phyloP scores from a whole-genome alignment of 2,329 filamentous ascomycete genomes.

The Madurella fahalii region DNA sequence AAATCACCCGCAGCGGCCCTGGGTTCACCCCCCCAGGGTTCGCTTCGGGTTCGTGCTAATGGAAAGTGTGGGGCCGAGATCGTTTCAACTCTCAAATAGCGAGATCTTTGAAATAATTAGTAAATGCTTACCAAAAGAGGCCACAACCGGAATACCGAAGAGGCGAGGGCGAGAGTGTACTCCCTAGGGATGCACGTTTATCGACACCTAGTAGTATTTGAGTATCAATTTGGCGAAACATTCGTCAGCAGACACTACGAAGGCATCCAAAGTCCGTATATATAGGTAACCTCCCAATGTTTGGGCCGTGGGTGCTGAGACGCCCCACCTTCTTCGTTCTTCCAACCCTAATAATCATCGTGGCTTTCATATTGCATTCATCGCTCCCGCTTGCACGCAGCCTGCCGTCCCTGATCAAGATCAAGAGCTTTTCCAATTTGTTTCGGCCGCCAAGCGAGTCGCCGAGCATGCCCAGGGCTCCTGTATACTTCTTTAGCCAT shows the following conservation, averaged over 20 bases:
- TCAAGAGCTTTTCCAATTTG: slow-evolving; percentile 10
- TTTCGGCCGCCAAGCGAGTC: slow-evolving; percentile 7
- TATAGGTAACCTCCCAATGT: slow-evolving; percentile 9
- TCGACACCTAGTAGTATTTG: neutral
- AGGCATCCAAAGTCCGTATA: neutral
- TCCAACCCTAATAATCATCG: slow-evolving; percentile 14
- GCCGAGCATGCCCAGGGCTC: slow-evolving; percentile 31
- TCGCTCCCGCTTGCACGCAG: slow-evolving; percentile 8
- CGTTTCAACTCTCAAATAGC: neutral
- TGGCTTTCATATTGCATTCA: slow-evolving; percentile 18
- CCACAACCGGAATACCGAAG: neutral
- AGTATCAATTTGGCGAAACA: neutral
- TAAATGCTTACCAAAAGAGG: slow-evolving; percentile 12
- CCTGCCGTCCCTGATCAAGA: slow-evolving; percentile 7
- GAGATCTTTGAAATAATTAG: slow-evolving; percentile 1
- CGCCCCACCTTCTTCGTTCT: slow-evolving; percentile 17
- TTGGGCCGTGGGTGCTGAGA: slow-evolving; percentile 9
- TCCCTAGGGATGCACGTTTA: neutral
- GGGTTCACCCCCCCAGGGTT: neutral
- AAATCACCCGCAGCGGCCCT: neutral
- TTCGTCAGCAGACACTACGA: neutral
- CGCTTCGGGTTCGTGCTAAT: neutral
- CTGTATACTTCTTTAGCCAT: slow-evolving; percentile 49
- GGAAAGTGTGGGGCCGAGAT: neutral
- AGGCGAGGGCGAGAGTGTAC: neutral